Base-by-base conservation (phyloP, 352 stramenopile genomes). In the Pseudoperonospora humuli region DNA sequence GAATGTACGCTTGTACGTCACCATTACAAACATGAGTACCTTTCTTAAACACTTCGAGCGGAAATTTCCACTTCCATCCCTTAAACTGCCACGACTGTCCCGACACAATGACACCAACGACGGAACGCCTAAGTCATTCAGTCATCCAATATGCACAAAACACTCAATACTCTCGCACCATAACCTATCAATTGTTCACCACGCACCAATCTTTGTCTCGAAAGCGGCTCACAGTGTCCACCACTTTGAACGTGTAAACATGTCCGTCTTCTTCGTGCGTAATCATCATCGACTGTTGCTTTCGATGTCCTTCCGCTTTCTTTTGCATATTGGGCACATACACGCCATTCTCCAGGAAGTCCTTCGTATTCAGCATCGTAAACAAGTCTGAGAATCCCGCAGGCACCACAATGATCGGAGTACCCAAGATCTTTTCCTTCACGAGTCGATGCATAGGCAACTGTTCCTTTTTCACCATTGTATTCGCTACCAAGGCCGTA, bases 1-100 rank as follows among this genome's bases (percentile, higher is more conserved):
- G 26, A 44, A 14, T 28, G 15, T 23, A 15, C 4, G 23, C 26
- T 32, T 32, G 19, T 4, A 28, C 35, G n/a, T 13, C 5, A 21
- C 35, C 7, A 9, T 5, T 9, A 36, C 10, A 24, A 42, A 18
- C 28, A 10, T 36, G 3, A 20, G 18, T 50, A 93, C 84, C 80
- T 72, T 92, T 84, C 65, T 96, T 92, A 57, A 96, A 96, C 4
- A 95, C 66, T 47, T 93, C 80, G 3, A 96, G 64, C 11, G 86
- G 86, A 53, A 95, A 93, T 35, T 91, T 87, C 73, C 78, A 95
- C 62, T 95, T 89, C 86, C 86, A 96, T 9, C 84, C 86, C 70
- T 95, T 95, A 50, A 96, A 96, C 64, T 96, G 86, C 86, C 86
- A 96, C 32, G 74, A 65, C 39, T 93, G 79, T 2, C 86, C 86